A percentile compares a stretch with the other conserved stretches of the same genome.
Conservation (phyloP, 2,329 filamentous ascomycete genomes). For the Colletotrichum phormii region DNA sequence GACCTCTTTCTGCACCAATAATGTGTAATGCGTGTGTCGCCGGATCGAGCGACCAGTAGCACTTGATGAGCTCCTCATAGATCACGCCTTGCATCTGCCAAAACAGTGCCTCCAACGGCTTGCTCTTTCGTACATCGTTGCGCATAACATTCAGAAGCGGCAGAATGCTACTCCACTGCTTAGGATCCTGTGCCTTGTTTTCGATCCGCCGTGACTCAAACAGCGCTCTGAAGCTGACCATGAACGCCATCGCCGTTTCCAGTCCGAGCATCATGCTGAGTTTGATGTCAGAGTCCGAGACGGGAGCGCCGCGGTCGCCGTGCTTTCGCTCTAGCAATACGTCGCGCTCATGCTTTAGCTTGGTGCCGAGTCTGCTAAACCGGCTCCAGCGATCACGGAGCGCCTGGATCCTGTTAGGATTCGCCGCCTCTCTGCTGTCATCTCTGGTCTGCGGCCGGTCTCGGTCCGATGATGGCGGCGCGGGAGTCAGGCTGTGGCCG, state of each 20-base stretch:
- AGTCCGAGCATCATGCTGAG: constrained; percentile 57
- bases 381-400: constrained; percentile 50
- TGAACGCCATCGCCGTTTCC: constrained; percentile 64
- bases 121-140: constrained; percentile 49
- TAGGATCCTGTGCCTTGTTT: constrained; percentile 54
- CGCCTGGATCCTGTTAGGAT: constrained; percentile 43
- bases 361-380: constrained; percentile 57
- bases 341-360: constrained; percentile 67
- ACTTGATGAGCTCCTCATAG: constrained; percentile 58
- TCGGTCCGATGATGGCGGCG: constrained; percentile 46
- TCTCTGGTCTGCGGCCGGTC: constrained; percentile 45
- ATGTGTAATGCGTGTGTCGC: constrained; percentile 37
- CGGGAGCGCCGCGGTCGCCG: constrained; percentile 36
- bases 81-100: constrained; percentile 57
- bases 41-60: constrained; percentile 46
- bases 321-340: constrained; percentile 44
- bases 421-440: constrained; percentile 37
- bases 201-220: constrained; percentile 58
- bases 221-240: constrained; percentile 63
- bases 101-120: constrained; percentile 53
- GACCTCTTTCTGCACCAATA: constrained; percentile 43
- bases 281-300: constrained; percentile 50
- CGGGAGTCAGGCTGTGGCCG: constrained; percentile 54
- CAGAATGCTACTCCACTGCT: constrained; percentile 56
- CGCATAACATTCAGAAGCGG: constrained; percentile 57